Percentiles rank a stretch among this genome's conserved stretches.
phyloP scores from a whole-genome alignment of 169 alveolate genomes.

The Babesia bigemina region DNA sequence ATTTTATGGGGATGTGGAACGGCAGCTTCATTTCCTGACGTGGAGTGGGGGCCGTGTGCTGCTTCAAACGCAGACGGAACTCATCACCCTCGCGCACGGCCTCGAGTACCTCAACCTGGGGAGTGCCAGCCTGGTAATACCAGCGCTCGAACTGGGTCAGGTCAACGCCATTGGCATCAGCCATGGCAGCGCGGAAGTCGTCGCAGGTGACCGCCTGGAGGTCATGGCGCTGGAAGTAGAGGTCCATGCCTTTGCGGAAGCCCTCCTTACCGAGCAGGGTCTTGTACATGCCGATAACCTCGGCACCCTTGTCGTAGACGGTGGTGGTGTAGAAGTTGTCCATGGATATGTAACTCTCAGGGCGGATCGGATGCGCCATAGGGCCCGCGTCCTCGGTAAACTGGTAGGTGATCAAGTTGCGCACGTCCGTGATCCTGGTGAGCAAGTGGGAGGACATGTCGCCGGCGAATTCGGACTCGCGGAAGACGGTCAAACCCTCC shows the following conservation, averaged over 20 bases:
- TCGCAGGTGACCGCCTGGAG: conserved; percentile 92
- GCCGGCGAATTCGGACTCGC: conserved; percentile 87
- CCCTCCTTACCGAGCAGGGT: conserved; percentile 90
- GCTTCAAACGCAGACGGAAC: conserved; percentile 79
- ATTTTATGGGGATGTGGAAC: conserved; percentile 86
- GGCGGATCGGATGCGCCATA: conserved; percentile 92
- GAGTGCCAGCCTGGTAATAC: conserved; percentile 86
- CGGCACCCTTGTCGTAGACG: conserved; percentile 93
- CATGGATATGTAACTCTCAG: conserved; percentile 88
- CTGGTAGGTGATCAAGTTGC: conserved; percentile 79
- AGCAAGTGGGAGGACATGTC: conserved; percentile 79
- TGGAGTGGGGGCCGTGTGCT: conserved; percentile 85
- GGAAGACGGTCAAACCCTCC: conserved; percentile 92
- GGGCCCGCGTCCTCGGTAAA: conserved; percentile 91
- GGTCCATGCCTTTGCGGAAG: conserved; percentile 89
- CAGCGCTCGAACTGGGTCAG: conserved; percentile 88
- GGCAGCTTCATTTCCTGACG: conserved; percentile 85
- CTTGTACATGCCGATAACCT: conserved; percentile 92
- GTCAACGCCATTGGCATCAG: conserved; percentile 81
- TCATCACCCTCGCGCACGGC: conserved; percentile 61
- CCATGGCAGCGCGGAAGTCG: conserved; percentile 92
- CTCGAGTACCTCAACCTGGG: conserved; percentile 66
- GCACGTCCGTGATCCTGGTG: conserved; percentile 86
- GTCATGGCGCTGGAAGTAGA: conserved; percentile 89
- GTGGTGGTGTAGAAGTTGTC: conserved; percentile 92